phyloP scores from a whole-genome alignment of 116 monocot species.

The Papilionanthe hybrid region DNA sequence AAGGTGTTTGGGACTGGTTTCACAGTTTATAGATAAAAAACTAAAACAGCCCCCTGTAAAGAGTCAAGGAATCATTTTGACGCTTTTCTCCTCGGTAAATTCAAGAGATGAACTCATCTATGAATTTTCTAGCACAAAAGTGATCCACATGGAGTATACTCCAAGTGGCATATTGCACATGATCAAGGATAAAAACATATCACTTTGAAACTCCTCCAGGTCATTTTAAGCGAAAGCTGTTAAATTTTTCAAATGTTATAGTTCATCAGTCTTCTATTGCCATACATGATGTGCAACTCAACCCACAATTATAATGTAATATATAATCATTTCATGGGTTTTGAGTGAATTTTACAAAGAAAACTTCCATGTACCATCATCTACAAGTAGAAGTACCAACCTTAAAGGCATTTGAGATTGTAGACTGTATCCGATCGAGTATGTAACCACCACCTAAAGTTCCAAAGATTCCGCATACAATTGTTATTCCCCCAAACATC shows the following conservation, averaged over 20 bases:
- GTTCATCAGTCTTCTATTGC: background rate
- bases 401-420: conserved; percentile 97
- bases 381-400: conserved; percentile 21
- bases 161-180: background rate
- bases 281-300: background rate
- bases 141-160: background rate
- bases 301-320: background rate
- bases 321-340: background rate
- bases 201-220: too few species aligned
- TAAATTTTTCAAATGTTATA: background rate
- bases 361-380: background rate
- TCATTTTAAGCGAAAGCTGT: too few species aligned
- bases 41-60: too few species aligned
- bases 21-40: too few species aligned
- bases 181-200: background rate
- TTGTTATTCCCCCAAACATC: conserved; percentile 94
- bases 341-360: background rate
- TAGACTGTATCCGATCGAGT: conserved; percentile 78
- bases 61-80: too few species aligned
- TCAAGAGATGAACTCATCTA: background rate
- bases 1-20: too few species aligned
- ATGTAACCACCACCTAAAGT: conserved; percentile 83
- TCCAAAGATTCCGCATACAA: conserved; percentile 89
- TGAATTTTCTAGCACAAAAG: background rate
- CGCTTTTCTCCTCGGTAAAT: background rate